Evolutionary conservation across 129 eudicot genomes (phyloP), one percentile per base, ranked within the genome.

Genomic region (Tagetes patula): DNA sequence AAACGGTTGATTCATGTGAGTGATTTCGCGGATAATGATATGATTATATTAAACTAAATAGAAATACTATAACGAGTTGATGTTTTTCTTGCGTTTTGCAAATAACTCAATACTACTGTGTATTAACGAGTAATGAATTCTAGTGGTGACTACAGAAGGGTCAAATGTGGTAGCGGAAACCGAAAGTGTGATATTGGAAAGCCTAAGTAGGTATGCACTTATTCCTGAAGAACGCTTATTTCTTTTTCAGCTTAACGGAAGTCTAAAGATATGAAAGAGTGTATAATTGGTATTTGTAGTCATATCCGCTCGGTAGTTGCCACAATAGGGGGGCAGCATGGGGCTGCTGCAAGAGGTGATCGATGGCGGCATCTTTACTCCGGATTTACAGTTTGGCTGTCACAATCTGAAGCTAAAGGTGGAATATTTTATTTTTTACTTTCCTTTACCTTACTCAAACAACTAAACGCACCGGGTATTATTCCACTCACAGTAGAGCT

Each of bases 401-500:
- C 99, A 27, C 81, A 82, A 46, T 90, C 97, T 61, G 91, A 94
- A 85, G 97, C 97, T 69, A 78, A 82, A 88, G 99, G 99, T 88
- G 49, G 81, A 43, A 31, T 67, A 5, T 53, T 6, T 34, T 77
- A 60, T 78, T 47, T 46, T 70, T 0, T 39, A 2, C 0, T 69
- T 39, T 38, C 54, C 27, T 38, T 54, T 59, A 40, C 53, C 27
- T 20, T 20, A 20, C 27, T 20, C 27, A 20, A 20, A 20, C 27
- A 20, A 20, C 27, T 20, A 20, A 20, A 20, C 27, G 27, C 27
- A 20, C 27, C 27, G 27, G 27, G 27, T 20, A 20, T 20, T 20
- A 20, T 20, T 20, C 27, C 27, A 20, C 27, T 20, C 27, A 20
- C 27, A 20, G 27, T 20, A 20, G 27, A 20, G 27, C 27, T 20